Evolutionary conservation across 371 early-diverging fungal genomes (phyloP).

Genomic region (Lichtheimia corymbifera): DNA sequence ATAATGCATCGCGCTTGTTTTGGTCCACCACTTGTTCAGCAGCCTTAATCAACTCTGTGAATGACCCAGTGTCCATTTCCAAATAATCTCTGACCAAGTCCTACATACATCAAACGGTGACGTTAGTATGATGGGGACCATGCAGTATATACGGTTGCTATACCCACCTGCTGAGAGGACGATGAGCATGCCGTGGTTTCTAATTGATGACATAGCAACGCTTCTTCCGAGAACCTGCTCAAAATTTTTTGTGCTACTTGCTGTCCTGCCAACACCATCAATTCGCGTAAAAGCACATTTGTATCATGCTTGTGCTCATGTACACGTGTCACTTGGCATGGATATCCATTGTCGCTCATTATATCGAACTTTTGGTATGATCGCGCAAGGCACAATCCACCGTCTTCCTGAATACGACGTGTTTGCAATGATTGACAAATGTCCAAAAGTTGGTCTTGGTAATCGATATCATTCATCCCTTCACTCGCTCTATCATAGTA

Average conservation of each 20-base stretch:
- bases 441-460: constrained; percentile 10
- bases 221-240: constrained; percentile 36
- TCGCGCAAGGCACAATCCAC: constrained; percentile 13
- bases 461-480: too few species aligned
- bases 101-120: constrained; percentile 6
- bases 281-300: constrained; percentile 23
- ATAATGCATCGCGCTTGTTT: background rate
- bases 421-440: constrained; percentile 20
- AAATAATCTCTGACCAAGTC: constrained; percentile 23
- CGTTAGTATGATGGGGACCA: too few species aligned
- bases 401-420: constrained; percentile 13
- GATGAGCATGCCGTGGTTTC: constrained; percentile 5
- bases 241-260: constrained; percentile 39
- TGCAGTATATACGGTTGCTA: too few species aligned
- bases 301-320: constrained; percentile 16
- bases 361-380: constrained; percentile 18
- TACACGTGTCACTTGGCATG: constrained; percentile 10
- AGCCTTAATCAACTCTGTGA: background rate
- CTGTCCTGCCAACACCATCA: constrained; percentile 29
- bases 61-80: background rate
- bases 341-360: constrained; percentile 28
- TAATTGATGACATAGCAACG: constrained; percentile 32
- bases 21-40: background rate
- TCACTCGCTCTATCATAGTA: too few species aligned
- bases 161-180: too few species aligned